phyloP scores from a whole-genome alignment of 1,284 basidiomycete genomes.

The Laetiporus sulphureus region DNA sequence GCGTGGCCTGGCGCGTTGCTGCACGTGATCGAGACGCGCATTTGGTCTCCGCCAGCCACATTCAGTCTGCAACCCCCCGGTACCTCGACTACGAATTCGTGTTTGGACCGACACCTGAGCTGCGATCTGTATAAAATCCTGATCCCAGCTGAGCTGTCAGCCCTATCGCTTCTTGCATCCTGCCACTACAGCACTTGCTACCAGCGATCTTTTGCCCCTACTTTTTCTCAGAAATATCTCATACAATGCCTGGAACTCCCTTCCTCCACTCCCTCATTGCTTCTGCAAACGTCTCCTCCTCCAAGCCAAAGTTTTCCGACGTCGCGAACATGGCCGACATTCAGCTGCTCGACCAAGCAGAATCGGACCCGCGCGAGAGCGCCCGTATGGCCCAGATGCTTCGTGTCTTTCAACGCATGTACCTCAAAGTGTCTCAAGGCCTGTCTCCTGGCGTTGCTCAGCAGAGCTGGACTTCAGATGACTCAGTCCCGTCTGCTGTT shows the following conservation, averaged over 20 bases:
- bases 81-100: no score
- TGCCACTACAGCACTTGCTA: conserved; percentile 1
- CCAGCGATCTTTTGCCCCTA: neutral
- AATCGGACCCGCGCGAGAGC: neutral
- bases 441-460: neutral
- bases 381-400: neutral
- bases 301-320: neutral
- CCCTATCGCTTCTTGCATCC: conserved; percentile 2
- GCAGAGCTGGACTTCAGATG: neutral
- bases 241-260: neutral
- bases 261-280: no score
- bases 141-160: no score
- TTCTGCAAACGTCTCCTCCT: neutral
- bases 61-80: no score
- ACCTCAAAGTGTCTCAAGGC: neutral
- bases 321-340: conserved; percentile 1
- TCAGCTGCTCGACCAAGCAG: neutral
- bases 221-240: neutral
- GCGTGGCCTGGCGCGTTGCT: no score
- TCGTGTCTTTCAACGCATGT: neutral
- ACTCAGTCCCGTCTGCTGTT: neutral
- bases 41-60: neutral
- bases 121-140: no score
- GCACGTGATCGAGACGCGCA: neutral
- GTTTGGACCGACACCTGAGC: no score